phyloP scores from a whole-genome alignment of 768 basidiomycete genomes.

The Lactifluus subvellereus region DNA sequence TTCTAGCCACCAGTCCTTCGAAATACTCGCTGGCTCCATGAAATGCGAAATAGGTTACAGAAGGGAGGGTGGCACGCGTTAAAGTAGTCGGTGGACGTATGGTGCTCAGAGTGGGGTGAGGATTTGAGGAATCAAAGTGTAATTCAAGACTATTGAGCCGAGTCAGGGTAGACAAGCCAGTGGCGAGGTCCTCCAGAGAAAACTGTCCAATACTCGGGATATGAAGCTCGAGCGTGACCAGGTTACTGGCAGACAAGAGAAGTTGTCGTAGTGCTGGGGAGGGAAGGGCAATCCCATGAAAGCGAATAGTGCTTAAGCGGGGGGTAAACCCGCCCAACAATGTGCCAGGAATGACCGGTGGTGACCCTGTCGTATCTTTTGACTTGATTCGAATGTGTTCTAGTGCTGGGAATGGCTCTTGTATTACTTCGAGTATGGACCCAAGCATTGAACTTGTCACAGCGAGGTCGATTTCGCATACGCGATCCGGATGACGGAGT shows the following conservation, averaged over 20 bases:
- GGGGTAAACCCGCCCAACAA: constrained; percentile 7
- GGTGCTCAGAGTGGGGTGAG: too few species aligned
- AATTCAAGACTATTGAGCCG: neutral
- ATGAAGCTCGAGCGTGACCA: neutral
- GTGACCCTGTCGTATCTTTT: constrained; percentile 33
- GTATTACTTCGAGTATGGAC: constrained; percentile 30
- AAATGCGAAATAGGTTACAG: neutral
- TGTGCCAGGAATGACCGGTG: constrained; percentile 19
- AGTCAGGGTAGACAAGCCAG: neutral
- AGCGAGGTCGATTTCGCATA: neutral
- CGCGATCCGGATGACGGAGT: neutral
- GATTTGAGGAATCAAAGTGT: neutral
- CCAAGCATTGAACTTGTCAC: neutral
- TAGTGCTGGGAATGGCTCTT: constrained; percentile 25
- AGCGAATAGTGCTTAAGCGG: neutral
- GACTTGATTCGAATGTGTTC: constrained; percentile 26
- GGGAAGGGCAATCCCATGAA: neutral
- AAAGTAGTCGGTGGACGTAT: neutral
- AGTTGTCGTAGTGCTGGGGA: neutral
- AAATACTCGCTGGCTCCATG: constrained; percentile 5
- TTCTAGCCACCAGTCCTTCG: neutral
- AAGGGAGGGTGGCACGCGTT: neutral
- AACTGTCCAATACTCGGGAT: neutral
- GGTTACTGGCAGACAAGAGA: constrained; percentile 1
- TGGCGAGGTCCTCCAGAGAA: neutral